A percentile compares a stretch with the other conserved stretches of the same genome.
These are phyloP conservation scores for Stenogyne calaminthoides DNA, from an alignment of 305 asterid species.

Conservation along the genomic window DNA sequence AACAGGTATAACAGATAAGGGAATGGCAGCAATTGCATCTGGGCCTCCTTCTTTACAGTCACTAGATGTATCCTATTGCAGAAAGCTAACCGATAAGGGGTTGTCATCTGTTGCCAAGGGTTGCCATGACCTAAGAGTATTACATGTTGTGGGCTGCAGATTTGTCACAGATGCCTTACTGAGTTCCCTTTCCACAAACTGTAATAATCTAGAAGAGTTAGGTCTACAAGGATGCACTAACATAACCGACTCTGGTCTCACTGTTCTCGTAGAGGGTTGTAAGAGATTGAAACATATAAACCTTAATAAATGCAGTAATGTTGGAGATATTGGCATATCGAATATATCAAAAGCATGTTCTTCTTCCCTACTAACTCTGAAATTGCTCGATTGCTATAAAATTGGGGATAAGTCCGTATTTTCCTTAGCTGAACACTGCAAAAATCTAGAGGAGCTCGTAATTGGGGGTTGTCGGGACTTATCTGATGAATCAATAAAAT, in stretches of 20 bases:
- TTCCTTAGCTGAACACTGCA: constrained; percentile 62
- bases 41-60: constrained; percentile 64
- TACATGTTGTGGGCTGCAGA: constrained; percentile 78
- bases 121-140: constrained; percentile 58
- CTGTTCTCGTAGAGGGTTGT: constrained; percentile 73
- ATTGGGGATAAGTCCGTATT: constrained; percentile 68
- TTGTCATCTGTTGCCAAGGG: constrained; percentile 67
- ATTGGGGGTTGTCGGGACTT: constrained; percentile 85
- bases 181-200: constrained; percentile 45
- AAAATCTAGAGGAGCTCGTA: constrained; percentile 59
- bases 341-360: constrained; percentile 62
- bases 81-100: constrained; percentile 83
- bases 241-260: constrained; percentile 72
- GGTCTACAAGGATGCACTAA: constrained; percentile 72
- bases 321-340: constrained; percentile 66
- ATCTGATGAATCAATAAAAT: constrained; percentile 62
- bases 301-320: constrained; percentile 73
- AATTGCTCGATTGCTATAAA: constrained; percentile 73
- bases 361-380: constrained; percentile 60
- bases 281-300: constrained; percentile 61
- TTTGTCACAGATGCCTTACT: constrained; percentile 62
- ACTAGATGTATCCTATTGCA: constrained; percentile 82
- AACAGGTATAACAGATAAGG: constrained; percentile 82
- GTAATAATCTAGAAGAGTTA: constrained; percentile 66
- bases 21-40: constrained; percentile 63